A percentile compares a stretch with the other conserved stretches of the same genome.
Conservation (phyloP, 176 grass and related monocot genomes). For the Avena atlantica region DNA sequence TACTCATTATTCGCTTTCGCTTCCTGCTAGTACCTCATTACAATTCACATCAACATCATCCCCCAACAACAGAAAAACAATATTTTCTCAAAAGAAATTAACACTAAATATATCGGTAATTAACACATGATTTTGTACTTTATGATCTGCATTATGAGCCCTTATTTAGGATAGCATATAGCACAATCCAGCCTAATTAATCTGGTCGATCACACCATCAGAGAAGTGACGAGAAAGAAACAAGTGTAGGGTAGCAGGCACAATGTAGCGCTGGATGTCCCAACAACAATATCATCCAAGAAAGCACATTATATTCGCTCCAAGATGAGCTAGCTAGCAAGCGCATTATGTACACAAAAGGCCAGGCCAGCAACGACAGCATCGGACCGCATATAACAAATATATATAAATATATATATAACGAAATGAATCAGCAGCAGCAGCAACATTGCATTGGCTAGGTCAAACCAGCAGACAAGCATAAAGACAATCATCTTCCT, state of each 20-base stretch:
- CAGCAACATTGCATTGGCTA: not conserved
- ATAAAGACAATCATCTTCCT: conserved; percentile 54
- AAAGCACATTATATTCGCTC: conserved; percentile 33
- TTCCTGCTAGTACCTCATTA: not conserved
- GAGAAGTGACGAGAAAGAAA: not conserved
- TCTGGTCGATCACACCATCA: not conserved
- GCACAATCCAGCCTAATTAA: not conserved
- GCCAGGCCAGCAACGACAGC: conserved; percentile 29
- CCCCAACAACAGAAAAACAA: conserved; percentile 11
- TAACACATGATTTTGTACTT: not conserved
- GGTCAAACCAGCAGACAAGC: conserved; percentile 28
- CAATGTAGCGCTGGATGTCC: conserved; percentile 18
- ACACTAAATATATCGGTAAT: not conserved
- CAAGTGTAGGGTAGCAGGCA: not conserved
- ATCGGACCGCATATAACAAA: conserved; percentile 16
- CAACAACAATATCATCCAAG: conserved; percentile 27
- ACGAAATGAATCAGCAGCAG: conserved; percentile 4
- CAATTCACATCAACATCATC: conserved; percentile 26
- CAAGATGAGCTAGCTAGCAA: conserved; percentile 24
- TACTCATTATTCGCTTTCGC: conserved; percentile 18
- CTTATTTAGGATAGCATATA: not conserved
- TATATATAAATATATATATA: not conserved
- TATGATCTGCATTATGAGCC: not conserved
- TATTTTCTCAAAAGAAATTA: not conserved
- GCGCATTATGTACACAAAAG: not conserved